Base-by-base conservation (phyloP, 257 asterid genomes). In the Voacanga thouarsii region DNA sequence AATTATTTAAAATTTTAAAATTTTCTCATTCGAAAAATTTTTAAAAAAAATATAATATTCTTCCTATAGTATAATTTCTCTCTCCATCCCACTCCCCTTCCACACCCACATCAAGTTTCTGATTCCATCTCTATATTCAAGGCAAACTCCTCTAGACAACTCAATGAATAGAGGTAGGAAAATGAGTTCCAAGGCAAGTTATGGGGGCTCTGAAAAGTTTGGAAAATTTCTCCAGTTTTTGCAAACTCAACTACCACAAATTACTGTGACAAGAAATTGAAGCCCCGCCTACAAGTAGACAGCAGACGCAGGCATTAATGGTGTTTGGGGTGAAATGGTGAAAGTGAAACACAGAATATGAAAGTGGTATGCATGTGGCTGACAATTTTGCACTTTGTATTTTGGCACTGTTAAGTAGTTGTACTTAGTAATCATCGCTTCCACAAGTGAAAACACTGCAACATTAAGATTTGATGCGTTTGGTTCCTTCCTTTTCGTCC, bases 331-430 rank as follows among this genome's bases (percentile, higher is more conserved):
- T 68, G 28, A 18, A 77, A 53, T 53, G 51, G 75, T 39, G 75
- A 55, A 77, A 67, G 75, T 39, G 75, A 55, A 77, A 67, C 50
- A 11, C 33, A 14, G 64, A 37, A 15, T 30, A 24, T 28, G 23
- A 45, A 50, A 44, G 33, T 63, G 41, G 72, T 66, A 60, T 60
- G 73, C 66, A 75, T 43, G 73, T 78, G 82, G 76, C 70, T 69
- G 76, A 69, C 49, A 68, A 44, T 4, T 37, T 33, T 56, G 14
- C 41, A 44, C 43, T 70, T 26, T 14, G 16, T 12, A 33, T 6
- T 15, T 12, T 33, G 37, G 37, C 2, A 33, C 37, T 33, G 12
- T 65, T 7, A 65, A 0, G 26, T n/a, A n/a, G n/a, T n/a, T n/a
- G n/a, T n/a, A n/a, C n/a, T n/a, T n/a, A 41, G 26, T 74, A 26